Evolutionary conservation across 1,284 basidiomycete species (phyloP).

Genomic region (Ustilago trichophora): DNA sequence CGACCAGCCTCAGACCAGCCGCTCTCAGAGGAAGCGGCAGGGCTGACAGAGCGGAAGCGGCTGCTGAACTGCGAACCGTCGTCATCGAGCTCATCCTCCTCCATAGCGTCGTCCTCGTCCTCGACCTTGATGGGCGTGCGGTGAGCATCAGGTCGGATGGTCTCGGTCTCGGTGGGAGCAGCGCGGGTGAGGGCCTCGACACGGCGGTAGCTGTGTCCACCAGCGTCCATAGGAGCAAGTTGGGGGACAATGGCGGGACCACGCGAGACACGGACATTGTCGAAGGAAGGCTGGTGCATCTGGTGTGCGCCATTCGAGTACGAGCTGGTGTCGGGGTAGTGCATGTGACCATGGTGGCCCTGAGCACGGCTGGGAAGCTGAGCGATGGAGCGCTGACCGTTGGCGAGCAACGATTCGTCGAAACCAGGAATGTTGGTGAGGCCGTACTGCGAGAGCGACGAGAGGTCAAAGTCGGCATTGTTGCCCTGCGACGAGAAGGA

Average conservation of each 20-base stretch:
- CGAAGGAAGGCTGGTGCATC: constrained; percentile 44
- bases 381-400: constrained; percentile 43
- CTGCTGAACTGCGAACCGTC: constrained; percentile 8
- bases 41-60: constrained; percentile 37
- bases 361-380: constrained; percentile 48
- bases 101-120: constrained; percentile 36
- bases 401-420: constrained; percentile 48
- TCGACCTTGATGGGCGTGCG: constrained; percentile 28
- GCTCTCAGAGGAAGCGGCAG: constrained; percentile 32
- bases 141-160: constrained; percentile 1
- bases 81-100: constrained; percentile 34
- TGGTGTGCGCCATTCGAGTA: no score
- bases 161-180: constrained; percentile 35
- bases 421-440: constrained; percentile 60
- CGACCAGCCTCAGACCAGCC: constrained; percentile 25
- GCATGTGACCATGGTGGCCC: constrained; percentile 10
- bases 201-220: constrained; percentile 51
- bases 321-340: constrained; percentile 21
- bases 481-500: constrained; percentile 36
- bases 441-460: constrained; percentile 48
- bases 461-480: constrained; percentile 49
- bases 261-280: constrained; percentile 44
- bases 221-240: constrained; percentile 51
- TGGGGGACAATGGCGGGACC: constrained; percentile 53
- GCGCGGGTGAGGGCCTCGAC: constrained; percentile 63